Percentiles rank a stretch among this genome's conserved stretches.
These are phyloP conservation scores for Botrytis byssoidea DNA, from an alignment of 2,329 filamentous ascomycete genomes.

Conservation along the genomic window DNA sequence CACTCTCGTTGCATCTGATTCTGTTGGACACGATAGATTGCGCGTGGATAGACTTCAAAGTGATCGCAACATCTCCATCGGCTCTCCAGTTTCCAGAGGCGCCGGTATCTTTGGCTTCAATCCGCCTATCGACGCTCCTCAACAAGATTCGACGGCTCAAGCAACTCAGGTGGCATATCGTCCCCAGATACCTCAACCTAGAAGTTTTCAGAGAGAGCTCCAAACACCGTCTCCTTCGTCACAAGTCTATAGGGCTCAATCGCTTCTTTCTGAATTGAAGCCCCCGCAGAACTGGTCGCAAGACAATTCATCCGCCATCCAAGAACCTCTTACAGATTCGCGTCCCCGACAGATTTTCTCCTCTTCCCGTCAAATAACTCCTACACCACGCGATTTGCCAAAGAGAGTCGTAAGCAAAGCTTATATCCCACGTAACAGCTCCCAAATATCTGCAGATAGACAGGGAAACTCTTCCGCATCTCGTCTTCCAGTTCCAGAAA, in stretches of 20 bases:
- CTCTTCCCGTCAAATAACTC: background rate
- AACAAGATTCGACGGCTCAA: background rate
- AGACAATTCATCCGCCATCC: background rate
- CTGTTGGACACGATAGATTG: background rate
- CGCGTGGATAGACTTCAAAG: background rate
- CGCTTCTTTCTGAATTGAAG: background rate
- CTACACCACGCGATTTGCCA: background rate
- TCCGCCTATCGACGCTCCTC: background rate
- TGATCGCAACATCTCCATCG: conserved; percentile 6
- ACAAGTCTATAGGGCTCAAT: background rate
- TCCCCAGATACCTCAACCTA: background rate
- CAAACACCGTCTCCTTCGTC: background rate
- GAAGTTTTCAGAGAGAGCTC: background rate
- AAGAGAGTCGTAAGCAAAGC: background rate
- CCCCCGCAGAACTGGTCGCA: background rate
- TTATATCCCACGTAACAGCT: background rate
- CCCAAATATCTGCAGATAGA: background rate
- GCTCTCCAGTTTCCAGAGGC: conserved; percentile 12
- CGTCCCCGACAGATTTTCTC: background rate
- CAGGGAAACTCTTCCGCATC: background rate
- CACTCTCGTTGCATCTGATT: background rate
- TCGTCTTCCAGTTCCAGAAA: conserved; percentile 1
- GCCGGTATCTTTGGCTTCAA: background rate
- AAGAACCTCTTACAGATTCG: background rate
- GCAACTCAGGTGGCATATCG: background rate